Base-by-base conservation (phyloP, 768 basidiomycete genomes). In the Suillus decipiens region DNA sequence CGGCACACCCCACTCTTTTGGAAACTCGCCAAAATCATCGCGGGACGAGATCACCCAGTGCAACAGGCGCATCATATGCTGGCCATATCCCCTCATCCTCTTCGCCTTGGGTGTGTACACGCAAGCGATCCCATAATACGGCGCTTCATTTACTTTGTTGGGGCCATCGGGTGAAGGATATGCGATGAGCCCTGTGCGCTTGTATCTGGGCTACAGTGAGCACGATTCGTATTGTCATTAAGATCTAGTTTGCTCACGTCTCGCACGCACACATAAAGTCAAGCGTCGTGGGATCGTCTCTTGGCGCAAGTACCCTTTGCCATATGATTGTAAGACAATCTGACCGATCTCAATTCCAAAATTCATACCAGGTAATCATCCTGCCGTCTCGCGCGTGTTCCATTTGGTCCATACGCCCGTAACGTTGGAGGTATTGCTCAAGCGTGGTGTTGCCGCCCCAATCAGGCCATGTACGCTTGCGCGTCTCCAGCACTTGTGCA, bases 211-310 rank as follows among this genome's bases (percentile, higher is more conserved):
- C 19, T 14, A 19, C 19, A 19, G 41, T 42, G 8, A 42, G 41
- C 41, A 19, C 41, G 41, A 15, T 15, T 12, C 36, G 11, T 9
- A 39, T 39, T 39, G 39, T 14, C 39, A 39, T 39, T 15, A 5
- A 3, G 14, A 39, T 39, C 14, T 12, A 39, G 5, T 14, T 39
- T 0, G 14, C 39, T 39, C 68, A 88, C 88, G 84, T 87, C 76
- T 86, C 83, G 67, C 86, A 88, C 15, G 86, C 80, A 66, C 82
- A 86, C 68, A 83, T 70, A 68, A 88, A 88, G 57, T 85, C 79
- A 5, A 86, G 63, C 2, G 83, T 79, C 19, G 72, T 71, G 0
- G 85, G 82, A 60, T 84, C 71, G 53, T 77, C 75, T 53, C 86
- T 77, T 1, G 82, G 83, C 39, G 82, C 84, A 14, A 90, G 75